A percentile compares a stretch with the other conserved stretches of the same genome.
These are phyloP conservation scores for Trichocomaceae sp. DNA, from an alignment of 2,329 filamentous ascomycete species.

Conservation along the genomic window DNA sequence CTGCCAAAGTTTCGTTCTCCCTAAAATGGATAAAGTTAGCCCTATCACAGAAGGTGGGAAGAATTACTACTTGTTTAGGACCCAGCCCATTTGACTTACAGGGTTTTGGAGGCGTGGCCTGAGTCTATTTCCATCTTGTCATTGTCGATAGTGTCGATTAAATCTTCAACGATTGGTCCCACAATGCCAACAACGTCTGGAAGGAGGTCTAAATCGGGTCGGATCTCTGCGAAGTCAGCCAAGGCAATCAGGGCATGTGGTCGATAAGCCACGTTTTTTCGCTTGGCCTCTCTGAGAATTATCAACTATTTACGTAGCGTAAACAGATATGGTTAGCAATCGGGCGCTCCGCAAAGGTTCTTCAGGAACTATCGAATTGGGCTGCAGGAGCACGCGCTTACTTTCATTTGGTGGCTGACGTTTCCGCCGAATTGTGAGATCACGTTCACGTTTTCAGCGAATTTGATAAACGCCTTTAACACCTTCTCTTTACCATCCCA, in stretches of 20 bases:
- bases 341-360: conserved; percentile 4
- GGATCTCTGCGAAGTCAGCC: conserved; percentile 63
- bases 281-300: conserved; percentile 76
- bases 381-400: conserved; percentile 25
- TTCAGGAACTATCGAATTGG: conserved; percentile 5
- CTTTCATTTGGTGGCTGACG: conserved; percentile 63
- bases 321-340: conserved; percentile 4
- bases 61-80: background rate
- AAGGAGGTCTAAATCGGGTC: conserved; percentile 64
- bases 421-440: conserved; percentile 54
- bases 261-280: conserved; percentile 80
- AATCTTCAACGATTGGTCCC: conserved; percentile 54
- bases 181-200: conserved; percentile 60
- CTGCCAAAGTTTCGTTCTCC: conserved; percentile 32
- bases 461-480: conserved; percentile 69
- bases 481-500: conserved; percentile 88
- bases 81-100: conserved; percentile 16
- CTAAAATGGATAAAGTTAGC: conserved; percentile 14
- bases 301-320: conserved; percentile 46
- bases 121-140: conserved; percentile 66
- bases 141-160: conserved; percentile 41
- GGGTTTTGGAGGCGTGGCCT: conserved; percentile 35
- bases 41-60: background rate
- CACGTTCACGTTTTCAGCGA: conserved; percentile 58
- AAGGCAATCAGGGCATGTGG: conserved; percentile 66